Evolutionary conservation across 352 stramenopile genomes (phyloP).

Genomic region (Globisporangium middletonii): DNA sequence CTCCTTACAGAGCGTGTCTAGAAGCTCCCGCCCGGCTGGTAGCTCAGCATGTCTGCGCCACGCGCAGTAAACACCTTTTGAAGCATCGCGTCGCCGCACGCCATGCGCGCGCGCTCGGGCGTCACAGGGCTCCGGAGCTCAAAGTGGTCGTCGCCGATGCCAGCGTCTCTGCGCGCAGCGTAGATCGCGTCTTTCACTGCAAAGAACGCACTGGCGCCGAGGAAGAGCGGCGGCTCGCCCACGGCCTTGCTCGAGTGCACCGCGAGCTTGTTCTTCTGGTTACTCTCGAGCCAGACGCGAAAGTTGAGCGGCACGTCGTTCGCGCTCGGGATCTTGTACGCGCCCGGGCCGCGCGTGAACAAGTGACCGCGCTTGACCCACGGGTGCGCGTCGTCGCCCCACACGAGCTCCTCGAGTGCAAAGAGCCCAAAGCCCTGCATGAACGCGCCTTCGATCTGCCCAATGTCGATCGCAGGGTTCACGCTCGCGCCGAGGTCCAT

Average conservation of each 20-base stretch:
- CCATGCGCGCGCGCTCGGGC: constrained; percentile 79
- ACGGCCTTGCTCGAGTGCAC: constrained; percentile 96
- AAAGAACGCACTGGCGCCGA: constrained; percentile 93
- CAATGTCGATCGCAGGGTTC: constrained; percentile 96
- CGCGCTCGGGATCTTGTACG: constrained; percentile 96
- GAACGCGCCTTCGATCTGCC: constrained; percentile 97
- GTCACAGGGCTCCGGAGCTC: constrained; percentile 75
- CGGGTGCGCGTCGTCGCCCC: constrained; percentile 90
- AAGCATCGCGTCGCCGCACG: constrained; percentile 59
- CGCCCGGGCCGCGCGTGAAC: constrained; percentile 93
- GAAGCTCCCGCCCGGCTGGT: constrained; percentile 63
- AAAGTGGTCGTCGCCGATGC: constrained; percentile 51
- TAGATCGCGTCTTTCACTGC: constrained; percentile 94
- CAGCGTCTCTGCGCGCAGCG: constrained; percentile 64
- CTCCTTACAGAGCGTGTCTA: constrained; percentile 9
- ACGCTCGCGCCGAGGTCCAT: constrained; percentile 94
- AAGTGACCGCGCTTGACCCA: constrained; percentile 91
- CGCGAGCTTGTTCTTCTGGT: constrained; percentile 91
- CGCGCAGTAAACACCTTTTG: constrained; percentile 64
- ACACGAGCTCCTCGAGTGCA: constrained; percentile 93
- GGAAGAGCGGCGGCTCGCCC: constrained; percentile 94
- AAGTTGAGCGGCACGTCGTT: constrained; percentile 95
- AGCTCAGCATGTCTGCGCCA: constrained; percentile 48
- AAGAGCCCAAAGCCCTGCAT: constrained; percentile 95
- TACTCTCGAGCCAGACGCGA: constrained; percentile 91